Conservation (phyloP, 2,329 filamentous ascomycete genomes). For the Aureobasidium melanogenum region DNA sequence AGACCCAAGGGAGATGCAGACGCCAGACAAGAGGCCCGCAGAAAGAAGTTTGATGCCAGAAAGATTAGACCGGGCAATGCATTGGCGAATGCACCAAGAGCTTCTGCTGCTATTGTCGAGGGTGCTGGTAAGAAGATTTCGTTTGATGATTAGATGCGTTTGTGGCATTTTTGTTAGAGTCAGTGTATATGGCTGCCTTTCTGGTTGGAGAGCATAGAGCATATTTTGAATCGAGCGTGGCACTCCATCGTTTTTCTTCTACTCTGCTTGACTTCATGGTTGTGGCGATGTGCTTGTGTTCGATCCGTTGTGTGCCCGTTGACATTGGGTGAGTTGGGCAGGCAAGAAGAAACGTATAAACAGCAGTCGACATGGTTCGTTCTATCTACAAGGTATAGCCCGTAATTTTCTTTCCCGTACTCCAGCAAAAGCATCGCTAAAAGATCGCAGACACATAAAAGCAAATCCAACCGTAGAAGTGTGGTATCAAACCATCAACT, state of each 20-base stretch:
- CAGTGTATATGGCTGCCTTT: neutral
- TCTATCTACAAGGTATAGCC: neutral
- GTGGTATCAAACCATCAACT: neutral
- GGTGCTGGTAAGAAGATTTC: constrained; percentile 71
- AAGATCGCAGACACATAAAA: neutral
- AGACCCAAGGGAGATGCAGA: constrained; percentile 24
- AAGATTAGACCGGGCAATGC: constrained; percentile 36
- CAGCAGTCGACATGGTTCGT: neutral
- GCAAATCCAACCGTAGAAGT: too few species aligned
- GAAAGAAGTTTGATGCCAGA: constrained; percentile 35
- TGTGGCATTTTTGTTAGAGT: neutral
- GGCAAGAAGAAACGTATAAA: neutral
- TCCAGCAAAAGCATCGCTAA: neutral
- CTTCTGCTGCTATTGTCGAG: constrained; percentile 73
- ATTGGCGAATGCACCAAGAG: constrained; percentile 44
- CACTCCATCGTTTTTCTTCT: neutral
- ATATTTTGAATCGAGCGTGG: neutral
- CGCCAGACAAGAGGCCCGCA: constrained; percentile 22
- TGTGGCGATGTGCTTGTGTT: too few species aligned
- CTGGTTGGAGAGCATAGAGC: neutral
- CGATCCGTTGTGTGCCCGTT: too few species aligned
- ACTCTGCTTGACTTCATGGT: neutral
- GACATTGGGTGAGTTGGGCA: too few species aligned
- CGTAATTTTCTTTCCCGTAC: neutral
- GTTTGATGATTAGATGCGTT: constrained; percentile 47